Evolutionary conservation across 495 filamentous ascomycete genomes (phyloP), one percentile per base, ranked within the genome.

Genomic region (Penicillium paxilli): DNA sequence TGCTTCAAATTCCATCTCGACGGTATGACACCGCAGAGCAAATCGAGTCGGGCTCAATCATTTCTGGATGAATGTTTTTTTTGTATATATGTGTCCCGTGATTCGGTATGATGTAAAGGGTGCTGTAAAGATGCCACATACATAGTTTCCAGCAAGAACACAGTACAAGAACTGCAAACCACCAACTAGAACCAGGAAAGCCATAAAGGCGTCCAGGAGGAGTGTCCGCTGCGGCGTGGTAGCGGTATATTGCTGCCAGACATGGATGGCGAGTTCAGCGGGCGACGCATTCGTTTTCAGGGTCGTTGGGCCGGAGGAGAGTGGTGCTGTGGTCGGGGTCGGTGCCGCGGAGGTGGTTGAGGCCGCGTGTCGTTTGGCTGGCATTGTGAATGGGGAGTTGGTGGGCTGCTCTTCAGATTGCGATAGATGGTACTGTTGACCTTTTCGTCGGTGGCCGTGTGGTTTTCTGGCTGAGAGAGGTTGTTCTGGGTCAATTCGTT

Each of bases 91-190:
- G 8, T 32, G 30, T 12, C n/a, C 30, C 10, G 0, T 10, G 10
- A 32, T 5, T n/a, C 5, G 30, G 11, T n/a, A 32, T n/a, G 30
- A 4, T 12, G 8, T 10, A 32, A 32, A 4, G 33, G 33, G 12
- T 12, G 11, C 9, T 12, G n/a, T 2, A 17, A n/a, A n/a, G 12
- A n/a, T 11, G 20, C 25, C 1, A 67, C 88, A 47, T 80, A 98
- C 94, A 66, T 94, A 98, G 70, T 98, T 98, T 55, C 94, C 94
- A 30, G 84, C 92, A 60, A 98, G 62, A 33, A 96, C 79, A 67
- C 92, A 97, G 67, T 99, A 99, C 44, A 87, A 75, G 70, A 99
- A 98, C 71, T 99, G 94, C 66, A 98, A 67, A 11, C 79, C 90
- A 38, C 92, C 94, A 8, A 92, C 87, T 5, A 88, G 81, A 19